Percentiles rank a stretch among this genome's conserved stretches.
Conservation (phyloP, 768 basidiomycete species). For the Polyporus arcularius region DNA sequence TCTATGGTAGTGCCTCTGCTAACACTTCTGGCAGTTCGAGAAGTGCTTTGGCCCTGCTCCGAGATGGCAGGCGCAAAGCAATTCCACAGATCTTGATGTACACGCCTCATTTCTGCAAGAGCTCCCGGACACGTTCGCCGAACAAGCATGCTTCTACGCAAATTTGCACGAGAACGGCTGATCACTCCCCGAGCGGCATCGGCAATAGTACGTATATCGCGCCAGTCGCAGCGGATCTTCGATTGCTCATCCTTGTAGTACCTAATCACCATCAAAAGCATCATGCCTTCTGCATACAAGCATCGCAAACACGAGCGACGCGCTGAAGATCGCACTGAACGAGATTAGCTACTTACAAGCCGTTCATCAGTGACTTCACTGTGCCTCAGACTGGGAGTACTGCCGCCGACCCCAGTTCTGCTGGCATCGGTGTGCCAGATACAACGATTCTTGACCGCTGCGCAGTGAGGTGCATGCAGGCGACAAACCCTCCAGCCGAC, state of each 20-base stretch:
- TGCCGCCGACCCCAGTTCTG: slow-evolving; percentile 49
- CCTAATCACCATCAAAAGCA: slow-evolving; percentile 65
- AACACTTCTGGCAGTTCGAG: background rate
- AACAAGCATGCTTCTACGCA: slow-evolving; percentile 36
- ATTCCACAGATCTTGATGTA: slow-evolving; percentile 37
- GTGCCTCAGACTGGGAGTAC: slow-evolving; percentile 55
- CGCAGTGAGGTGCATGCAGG: no score
- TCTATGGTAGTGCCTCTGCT: background rate
- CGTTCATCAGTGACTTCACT: slow-evolving; percentile 75
- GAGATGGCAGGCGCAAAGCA: background rate
- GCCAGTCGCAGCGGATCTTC: background rate
- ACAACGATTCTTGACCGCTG: background rate
- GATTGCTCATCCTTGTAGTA: background rate
- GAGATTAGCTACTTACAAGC: slow-evolving; percentile 67
- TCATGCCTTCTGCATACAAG: slow-evolving; percentile 57
- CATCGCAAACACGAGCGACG: slow-evolving; percentile 51
- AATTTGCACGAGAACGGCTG: slow-evolving; percentile 42
- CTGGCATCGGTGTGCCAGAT: slow-evolving; percentile 52
- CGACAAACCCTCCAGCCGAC: slow-evolving; percentile 41
- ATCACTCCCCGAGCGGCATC: slow-evolving; percentile 29
- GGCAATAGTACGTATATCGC: slow-evolving; percentile 33
- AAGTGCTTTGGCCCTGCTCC: background rate
- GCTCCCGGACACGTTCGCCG: slow-evolving; percentile 28
- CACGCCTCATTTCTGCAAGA: slow-evolving; percentile 32
- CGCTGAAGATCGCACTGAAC: slow-evolving; percentile 57